phyloP scores from a whole-genome alignment of 192 early-diverging fungal species.

The Obelidium mucronatum region DNA sequence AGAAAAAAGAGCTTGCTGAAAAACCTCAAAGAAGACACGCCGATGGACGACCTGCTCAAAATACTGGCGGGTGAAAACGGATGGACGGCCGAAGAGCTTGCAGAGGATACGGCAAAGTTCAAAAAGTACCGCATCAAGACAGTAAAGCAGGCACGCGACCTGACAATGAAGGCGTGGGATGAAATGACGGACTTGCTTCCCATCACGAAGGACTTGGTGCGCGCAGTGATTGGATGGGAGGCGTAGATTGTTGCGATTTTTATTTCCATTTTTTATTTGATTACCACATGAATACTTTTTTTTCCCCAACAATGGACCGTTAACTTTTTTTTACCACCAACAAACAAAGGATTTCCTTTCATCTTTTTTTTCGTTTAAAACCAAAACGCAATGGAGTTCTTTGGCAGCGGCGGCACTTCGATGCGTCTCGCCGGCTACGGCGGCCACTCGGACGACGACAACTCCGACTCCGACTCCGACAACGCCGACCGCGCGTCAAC shows the following conservation, averaged over 20 bases:
- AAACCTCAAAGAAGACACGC: background rate
- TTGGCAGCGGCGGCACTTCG: conserved; percentile 3
- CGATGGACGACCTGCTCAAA: conserved; percentile 17
- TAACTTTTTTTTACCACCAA: too few relatives aligned
- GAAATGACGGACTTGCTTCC: conserved; percentile 27
- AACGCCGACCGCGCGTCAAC: background rate
- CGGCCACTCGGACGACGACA: background rate
- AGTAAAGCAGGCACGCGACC: conserved; percentile 12
- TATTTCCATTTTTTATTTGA: background rate
- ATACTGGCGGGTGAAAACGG: conserved; percentile 2
- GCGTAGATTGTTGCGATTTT: background rate
- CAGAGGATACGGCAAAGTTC: conserved; percentile 5
- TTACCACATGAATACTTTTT: too few relatives aligned
- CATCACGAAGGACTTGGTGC: conserved; percentile 28
- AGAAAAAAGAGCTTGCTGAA: background rate
- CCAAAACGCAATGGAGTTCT: too few relatives aligned
- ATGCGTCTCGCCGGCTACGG: conserved; percentile 6
- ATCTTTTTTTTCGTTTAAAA: background rate
- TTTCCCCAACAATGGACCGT: too few relatives aligned
- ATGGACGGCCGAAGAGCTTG: conserved; percentile 21
- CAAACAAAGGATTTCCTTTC: background rate
- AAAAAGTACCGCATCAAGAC: conserved; percentile 30
- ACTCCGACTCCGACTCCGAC: background rate
- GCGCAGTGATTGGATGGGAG: conserved; percentile 12
- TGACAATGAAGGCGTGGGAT: conserved; percentile 16